Evolutionary conservation across 495 filamentous ascomycete genomes (phyloP).

Genomic region (Neurospora hispaniola): DNA sequence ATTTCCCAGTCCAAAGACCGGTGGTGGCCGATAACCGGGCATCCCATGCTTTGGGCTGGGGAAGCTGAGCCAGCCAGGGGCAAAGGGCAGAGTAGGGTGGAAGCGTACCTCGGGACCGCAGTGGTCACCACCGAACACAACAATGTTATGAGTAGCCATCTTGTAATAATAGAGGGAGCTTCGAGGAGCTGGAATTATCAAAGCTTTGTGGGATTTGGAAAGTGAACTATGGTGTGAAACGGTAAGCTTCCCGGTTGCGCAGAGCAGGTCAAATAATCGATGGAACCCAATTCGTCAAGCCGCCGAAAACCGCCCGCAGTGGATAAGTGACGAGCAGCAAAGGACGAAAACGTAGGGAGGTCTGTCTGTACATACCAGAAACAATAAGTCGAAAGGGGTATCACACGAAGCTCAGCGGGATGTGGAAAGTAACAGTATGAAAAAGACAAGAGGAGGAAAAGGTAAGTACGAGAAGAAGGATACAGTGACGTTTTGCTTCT

Average conservation of each 20-base stretch:
- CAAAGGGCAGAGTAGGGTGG: neutral
- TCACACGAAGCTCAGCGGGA: neutral
- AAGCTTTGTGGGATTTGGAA: neutral
- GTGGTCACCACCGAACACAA: constrained; percentile 81
- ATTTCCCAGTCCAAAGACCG: neutral
- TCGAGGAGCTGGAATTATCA: neutral
- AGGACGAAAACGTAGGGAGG: neutral
- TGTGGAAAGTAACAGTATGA: neutral
- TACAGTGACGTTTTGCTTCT: neutral
- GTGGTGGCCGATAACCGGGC: neutral
- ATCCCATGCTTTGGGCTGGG: neutral
- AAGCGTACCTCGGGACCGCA: constrained; percentile 80
- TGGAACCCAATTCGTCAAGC: neutral
- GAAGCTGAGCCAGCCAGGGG: neutral
- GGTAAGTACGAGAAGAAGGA: neutral
- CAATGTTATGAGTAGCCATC: constrained; percentile 47
- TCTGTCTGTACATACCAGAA: neutral
- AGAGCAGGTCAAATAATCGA: neutral
- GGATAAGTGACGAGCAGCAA: neutral
- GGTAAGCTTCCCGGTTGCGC: neutral
- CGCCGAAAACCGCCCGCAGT: neutral
- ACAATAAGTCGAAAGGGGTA: neutral
- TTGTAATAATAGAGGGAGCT: neutral
- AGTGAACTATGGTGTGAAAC: neutral
- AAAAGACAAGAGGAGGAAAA: neutral